Base-by-base conservation (phyloP, 352 stramenopile genomes). In the Globisporangium paddicum region DNA sequence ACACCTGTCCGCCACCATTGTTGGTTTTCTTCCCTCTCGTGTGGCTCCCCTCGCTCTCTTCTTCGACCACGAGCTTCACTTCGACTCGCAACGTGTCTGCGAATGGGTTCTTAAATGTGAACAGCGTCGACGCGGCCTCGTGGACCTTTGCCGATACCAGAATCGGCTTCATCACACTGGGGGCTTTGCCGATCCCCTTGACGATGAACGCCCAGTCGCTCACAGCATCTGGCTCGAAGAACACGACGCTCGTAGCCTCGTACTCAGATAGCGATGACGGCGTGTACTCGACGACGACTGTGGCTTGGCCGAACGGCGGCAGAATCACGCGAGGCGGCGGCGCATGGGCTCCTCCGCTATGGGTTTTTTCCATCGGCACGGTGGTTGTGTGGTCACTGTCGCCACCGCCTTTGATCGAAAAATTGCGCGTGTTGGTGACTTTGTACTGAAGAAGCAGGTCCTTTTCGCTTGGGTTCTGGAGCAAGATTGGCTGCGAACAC, bases 91-190 rank as follows among this genome's bases (percentile, higher is more conserved):
- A 63, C 0, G 77, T 64, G 21, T 90, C 76, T 0, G 79, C 76
- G 28, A 98, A 98, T 7, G 94, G 93, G 58, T 98, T 98, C 49
- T 92, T 87, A 62, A 98, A 98, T 0, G 80, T 79, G 48, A 98
- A 96, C 28, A 96, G 78, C 35, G 84, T 90, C 18, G 79, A 96
- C 1, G 81, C 75, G 10, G 81, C 87, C 61, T 96, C 86, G 37
- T 82, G 74, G 0, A 98, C 86, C 28, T 80, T 84, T 0, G 86
- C 77, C 16, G 75, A 66, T 5, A 93, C 71, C 2, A 75, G 66
- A 25, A 89, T 83, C 7, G 79, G 78, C 53, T 95, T 87, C 90
- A 98, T 98, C 8, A 97, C 63, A n/a, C 87, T 96, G 2, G 94
- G 93, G 5, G 87, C 64, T 28, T 74, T 80, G 3, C 92, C 91